phyloP scores from a whole-genome alignment of 1,139 yeast genomes.

The Hansenula sp. region DNA sequence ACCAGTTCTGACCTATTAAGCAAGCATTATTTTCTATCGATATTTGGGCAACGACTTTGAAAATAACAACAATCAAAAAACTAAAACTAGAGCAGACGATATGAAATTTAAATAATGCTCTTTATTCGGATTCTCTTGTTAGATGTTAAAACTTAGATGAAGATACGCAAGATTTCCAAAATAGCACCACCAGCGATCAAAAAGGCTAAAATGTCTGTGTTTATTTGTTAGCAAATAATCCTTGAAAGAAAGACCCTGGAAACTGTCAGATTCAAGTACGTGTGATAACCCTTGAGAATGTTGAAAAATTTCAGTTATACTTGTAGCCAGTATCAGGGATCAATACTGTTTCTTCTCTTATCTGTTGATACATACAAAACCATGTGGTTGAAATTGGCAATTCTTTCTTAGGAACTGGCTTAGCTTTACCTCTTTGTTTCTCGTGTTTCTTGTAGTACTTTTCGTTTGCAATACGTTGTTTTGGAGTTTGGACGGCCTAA shows the following conservation, averaged over 20 bases:
- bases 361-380: conserved; percentile 40
- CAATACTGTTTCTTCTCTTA: background rate
- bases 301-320: too few species aligned
- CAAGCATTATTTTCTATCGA: too few species aligned
- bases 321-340: background rate
- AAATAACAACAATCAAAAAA: too few species aligned
- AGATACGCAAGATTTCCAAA: conserved; percentile 57
- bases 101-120: background rate
- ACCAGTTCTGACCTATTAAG: too few species aligned
- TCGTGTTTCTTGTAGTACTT: conserved; percentile 75
- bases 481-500: conserved; percentile 63
- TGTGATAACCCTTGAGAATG: too few species aligned
- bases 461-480: conserved; percentile 80
- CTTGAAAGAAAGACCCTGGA: background rate
- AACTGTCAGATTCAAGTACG: too few species aligned
- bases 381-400: conserved; percentile 55
- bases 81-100: background rate
- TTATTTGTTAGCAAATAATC: conserved; percentile 14
- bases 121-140: background rate
- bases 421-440: conserved; percentile 60
- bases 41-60: too few species aligned
- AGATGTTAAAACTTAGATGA: conserved; percentile 32
- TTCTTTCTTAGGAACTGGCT: conserved; percentile 41
- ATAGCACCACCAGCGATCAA: conserved; percentile 82
- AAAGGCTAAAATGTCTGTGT: conserved; percentile 52